phyloP scores from a whole-genome alignment of 108 stramenopile species.

The Nannochloropsis granulata region DNA sequence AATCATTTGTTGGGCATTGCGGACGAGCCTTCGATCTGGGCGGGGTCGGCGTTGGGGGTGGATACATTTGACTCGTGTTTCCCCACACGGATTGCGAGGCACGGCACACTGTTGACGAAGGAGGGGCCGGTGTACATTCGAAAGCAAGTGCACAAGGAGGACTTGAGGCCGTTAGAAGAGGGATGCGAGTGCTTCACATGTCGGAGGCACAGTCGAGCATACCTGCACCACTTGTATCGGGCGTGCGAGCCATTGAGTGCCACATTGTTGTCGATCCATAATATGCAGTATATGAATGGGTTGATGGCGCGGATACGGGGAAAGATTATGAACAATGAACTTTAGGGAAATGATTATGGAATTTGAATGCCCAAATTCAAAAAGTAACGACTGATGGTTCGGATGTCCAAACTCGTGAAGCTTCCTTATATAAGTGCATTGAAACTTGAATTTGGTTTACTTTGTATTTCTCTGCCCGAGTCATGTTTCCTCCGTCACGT shows the following conservation, averaged over 20 bases:
- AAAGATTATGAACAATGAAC: conserved; percentile 59
- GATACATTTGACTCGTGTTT: conserved; percentile 81
- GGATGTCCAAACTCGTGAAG: too few relatives aligned
- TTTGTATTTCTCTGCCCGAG: too few relatives aligned
- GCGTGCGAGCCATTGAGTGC: conserved; percentile 67
- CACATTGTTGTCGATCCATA: conserved; percentile 61
- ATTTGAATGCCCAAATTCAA: neutral
- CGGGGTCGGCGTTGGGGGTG: conserved; percentile 56
- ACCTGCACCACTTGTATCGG: conserved; percentile 78
- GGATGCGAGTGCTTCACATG: conserved; percentile 63
- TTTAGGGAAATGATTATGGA: conserved; percentile 33
- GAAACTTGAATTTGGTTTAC: too few relatives aligned
- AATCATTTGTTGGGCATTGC: conserved; percentile 81
- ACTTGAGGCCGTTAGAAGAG: conserved; percentile 53
- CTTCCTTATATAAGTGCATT: too few relatives aligned
- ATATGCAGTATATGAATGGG: conserved; percentile 79
- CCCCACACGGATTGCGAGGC: conserved; percentile 67
- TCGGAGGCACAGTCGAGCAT: conserved; percentile 60
- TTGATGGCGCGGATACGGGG: conserved; percentile 60
- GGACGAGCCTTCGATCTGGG: conserved; percentile 59
- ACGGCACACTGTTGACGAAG: conserved; percentile 57
- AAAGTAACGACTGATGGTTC: neutral
- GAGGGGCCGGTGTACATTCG: conserved; percentile 50
- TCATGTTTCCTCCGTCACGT: neutral
- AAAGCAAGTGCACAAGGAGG: conserved; percentile 39